These are phyloP conservation scores for Penicillium sp. DNA, from an alignment of 2,329 filamentous ascomycete species.

Conservation along the genomic window DNA sequence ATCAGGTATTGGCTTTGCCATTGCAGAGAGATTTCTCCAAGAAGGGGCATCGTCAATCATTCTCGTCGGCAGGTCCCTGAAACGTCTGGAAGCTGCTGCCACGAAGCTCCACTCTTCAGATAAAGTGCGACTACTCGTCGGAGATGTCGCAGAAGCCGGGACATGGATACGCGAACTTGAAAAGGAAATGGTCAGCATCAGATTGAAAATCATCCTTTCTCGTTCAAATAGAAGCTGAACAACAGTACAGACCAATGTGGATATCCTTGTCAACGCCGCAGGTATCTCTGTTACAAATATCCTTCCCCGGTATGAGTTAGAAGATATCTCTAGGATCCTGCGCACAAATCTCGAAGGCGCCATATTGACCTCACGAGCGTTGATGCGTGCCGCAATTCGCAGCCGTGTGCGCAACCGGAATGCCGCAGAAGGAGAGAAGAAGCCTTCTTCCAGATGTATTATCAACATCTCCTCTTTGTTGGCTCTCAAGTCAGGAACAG, in stretches of 20 bases:
- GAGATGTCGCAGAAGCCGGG: conserved; percentile 38
- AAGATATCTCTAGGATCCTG: conserved; percentile 59
- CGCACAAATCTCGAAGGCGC: conserved; percentile 65
- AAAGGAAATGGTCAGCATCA: conserved; percentile 36
- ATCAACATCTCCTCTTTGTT: conserved; percentile 81
- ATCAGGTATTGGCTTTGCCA: conserved; percentile 67
- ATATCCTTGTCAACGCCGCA: conserved; percentile 76
- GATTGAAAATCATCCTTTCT: background rate
- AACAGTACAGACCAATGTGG: conserved; percentile 35
- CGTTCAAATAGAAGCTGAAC: background rate
- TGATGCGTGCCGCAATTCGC: conserved; percentile 38
- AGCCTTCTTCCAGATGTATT: conserved; percentile 64
- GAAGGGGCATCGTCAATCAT: conserved; percentile 60
- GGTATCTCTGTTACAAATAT: conserved; percentile 68
- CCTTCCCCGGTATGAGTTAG: conserved; percentile 55
- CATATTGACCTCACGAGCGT: conserved; percentile 40
- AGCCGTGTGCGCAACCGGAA: conserved; percentile 27
- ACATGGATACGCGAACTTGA: conserved; percentile 39
- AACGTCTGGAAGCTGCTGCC: conserved; percentile 46
- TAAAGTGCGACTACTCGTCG: conserved; percentile 33
- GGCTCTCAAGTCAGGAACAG: conserved; percentile 65
- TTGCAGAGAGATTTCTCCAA: conserved; percentile 64
- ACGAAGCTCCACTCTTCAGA: conserved; percentile 13
- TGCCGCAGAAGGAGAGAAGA: conserved; percentile 48
- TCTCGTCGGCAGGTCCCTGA: conserved; percentile 59